These are phyloP conservation scores for Sarocladiaceae sp. DNA, from an alignment of 2,329 filamentous ascomycete species.

Conservation along the genomic window DNA sequence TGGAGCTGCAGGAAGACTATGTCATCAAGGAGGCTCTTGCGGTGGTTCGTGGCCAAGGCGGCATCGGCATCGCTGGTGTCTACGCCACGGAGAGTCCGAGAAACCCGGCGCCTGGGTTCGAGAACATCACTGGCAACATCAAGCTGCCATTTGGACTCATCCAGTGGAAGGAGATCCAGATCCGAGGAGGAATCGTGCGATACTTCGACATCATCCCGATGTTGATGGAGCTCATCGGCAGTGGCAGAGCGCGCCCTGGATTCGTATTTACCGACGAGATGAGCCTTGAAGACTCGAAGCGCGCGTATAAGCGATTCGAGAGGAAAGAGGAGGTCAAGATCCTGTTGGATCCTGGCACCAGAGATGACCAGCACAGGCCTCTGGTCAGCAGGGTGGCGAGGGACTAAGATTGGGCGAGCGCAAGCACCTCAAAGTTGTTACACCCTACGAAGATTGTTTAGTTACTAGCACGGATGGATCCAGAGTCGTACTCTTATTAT, in stretches of 20 bases:
- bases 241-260: slow-evolving; percentile 19
- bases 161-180: not conserved
- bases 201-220: slow-evolving; percentile 8
- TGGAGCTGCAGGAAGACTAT: slow-evolving; percentile 14
- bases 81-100: not conserved
- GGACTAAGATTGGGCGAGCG: not conserved
- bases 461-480: too few species aligned
- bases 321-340: slow-evolving; percentile 18
- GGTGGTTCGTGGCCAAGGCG: not conserved
- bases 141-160: not conserved
- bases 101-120: not conserved
- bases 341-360: not conserved
- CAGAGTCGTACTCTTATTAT: too few species aligned
- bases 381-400: not conserved
- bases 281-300: slow-evolving; percentile 22
- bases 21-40: slow-evolving; percentile 5
- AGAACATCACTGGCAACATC: not conserved
- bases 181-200: not conserved
- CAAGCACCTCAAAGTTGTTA: too few species aligned
- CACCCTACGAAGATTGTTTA: too few species aligned
- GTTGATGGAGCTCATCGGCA: slow-evolving; percentile 19
- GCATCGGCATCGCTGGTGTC: not conserved
- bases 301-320: slow-evolving; percentile 21
- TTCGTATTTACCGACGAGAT: slow-evolving; percentile 21
- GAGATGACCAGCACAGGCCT: slow-evolving; percentile 1